These are phyloP conservation scores for Talaromyces wortmannii DNA, from an alignment of 495 filamentous ascomycete genomes.

Conservation along the genomic window DNA sequence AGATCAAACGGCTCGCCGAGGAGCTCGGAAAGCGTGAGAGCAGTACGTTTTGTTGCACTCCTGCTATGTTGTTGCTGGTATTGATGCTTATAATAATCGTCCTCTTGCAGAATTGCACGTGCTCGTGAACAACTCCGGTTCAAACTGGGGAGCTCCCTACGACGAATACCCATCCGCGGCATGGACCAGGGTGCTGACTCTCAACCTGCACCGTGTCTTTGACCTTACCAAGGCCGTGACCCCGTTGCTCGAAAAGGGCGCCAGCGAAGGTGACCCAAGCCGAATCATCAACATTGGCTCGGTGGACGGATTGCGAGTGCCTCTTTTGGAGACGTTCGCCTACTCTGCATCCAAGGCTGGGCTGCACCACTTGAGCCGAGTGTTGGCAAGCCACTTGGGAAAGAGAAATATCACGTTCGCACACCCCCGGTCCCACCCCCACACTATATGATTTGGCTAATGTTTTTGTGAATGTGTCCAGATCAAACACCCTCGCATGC, in stretches of 20 bases:
- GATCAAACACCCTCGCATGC: constrained; percentile 63
- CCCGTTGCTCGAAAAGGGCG: constrained; percentile 57
- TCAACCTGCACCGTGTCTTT: constrained; percentile 77
- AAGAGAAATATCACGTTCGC: constrained; percentile 60
- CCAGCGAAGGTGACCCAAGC: constrained; percentile 40
- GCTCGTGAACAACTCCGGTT: constrained; percentile 75
- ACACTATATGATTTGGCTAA: neutral
- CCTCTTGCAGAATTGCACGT: constrained; percentile 53
- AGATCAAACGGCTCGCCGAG: constrained; percentile 54
- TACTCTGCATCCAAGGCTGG: constrained; percentile 74
- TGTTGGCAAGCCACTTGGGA: constrained; percentile 65
- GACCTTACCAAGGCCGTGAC: constrained; percentile 68
- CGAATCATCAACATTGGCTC: constrained; percentile 73
- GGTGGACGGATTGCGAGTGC: constrained; percentile 61
- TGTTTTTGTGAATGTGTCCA: constrained; percentile 3
- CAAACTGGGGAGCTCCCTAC: constrained; percentile 62
- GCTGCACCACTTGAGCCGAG: constrained; percentile 63
- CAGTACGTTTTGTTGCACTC: constrained; percentile 29
- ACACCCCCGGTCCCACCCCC: neutral
- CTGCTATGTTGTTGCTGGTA: neutral
- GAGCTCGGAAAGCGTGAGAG: constrained; percentile 57
- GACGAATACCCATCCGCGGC: constrained; percentile 63
- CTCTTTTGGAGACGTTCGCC: constrained; percentile 65
- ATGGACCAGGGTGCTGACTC: constrained; percentile 66
- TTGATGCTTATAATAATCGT: no score